Evolutionary conservation across 257 asterid species (phyloP), one percentile per base, ranked within the genome.

Genomic region (Petunia secreta): DNA sequence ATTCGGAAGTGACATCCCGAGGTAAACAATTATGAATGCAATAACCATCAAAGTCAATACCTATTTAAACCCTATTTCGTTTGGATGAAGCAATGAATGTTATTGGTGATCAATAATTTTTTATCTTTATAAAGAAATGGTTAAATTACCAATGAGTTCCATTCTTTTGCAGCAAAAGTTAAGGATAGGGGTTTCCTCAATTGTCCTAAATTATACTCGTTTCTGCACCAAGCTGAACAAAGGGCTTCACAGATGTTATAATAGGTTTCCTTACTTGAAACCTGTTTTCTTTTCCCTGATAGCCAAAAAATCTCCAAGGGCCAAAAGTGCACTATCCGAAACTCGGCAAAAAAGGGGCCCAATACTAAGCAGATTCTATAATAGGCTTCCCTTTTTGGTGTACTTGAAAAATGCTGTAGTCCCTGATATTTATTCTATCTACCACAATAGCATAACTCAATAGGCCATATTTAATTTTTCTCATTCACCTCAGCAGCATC

Each of bases 191-290:
- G 59, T 15, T 39, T 65, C 16, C 25, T 36, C 34, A 38, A 44
- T 14, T 65, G 6, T 65, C 74, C 53, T 40, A 65, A 2, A 65
- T 65, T 52, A 65, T 14, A 40, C 74, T 65, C 74, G 15, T 65
- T 40, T 40, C 74, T 39, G 74, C 52, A 65, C 52, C 46, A 40
- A 39, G 14, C 53, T 65, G 53, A 40, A 65, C 52, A 65, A 65
- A 65, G 11, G 52, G 37, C 74, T 8, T 39, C 39, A 52, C 16
- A 65, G 53, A 65, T 65, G 39, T 36, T 40, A 40, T 40, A 14
- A 14, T 40, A 65, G 6, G 74, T 65, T 65, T 65, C 16, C 53
- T 5, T 39, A 38, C 6, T 8, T 14, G 25, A 25, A 25, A 25
- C 25, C 25, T 25, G 25, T 25, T 25, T 25, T 25, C 25, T 25